Evolutionary conservation across 768 basidiomycete genomes (phyloP), one percentile per base, ranked within the genome.

Genomic region (Mycena polygramma): DNA sequence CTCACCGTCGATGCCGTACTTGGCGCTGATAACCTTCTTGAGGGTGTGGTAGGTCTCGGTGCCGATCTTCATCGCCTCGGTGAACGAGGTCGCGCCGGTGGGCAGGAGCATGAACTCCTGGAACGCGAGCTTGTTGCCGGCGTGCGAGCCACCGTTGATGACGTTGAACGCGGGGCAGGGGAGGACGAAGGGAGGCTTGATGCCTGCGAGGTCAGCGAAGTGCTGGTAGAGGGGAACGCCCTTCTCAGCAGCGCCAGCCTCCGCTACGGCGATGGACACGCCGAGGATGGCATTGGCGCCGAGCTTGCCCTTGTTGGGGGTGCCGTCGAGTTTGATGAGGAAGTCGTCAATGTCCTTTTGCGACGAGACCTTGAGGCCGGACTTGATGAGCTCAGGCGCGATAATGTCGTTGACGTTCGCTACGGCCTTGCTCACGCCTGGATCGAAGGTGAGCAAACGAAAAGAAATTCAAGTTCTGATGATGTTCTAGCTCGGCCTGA

Each of bases 61-160:
- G 70, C 98, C 98, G 70, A 97, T 96, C 86, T 98, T 97, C 92
- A 99, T 92, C 67, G 98, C 96, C 87, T 99, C 97, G 39, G 94
- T 91, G 89, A 99, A 99, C 69, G 88, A 88, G 20, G 87, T 76
- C 60, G 98, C 98, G 61, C 97, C 97, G 70, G 96, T 97, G 71
- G 98, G 97, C 72, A 98, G 89, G 75, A 99, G 89, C 98, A 99
- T 99, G 88, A 99, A 99, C 84, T 99, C 98, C 84, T 99, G 98
- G 94, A 99, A 99, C 46, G 98, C 98, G 73, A 99, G 94, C 84
- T 97, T 97, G 90, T 99, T 99, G 59, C 98, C 98, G 68, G 98
- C 98, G 81, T 99, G 98, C 72, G 97, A 98, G 73, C 98, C 98
- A 82, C 98, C 98, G 84, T 99, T 99, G 88, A 99, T 99, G 77